Evolutionary conservation across 2,329 filamentous ascomycete species (phyloP).

Genomic region (Hortaea sp.): DNA sequence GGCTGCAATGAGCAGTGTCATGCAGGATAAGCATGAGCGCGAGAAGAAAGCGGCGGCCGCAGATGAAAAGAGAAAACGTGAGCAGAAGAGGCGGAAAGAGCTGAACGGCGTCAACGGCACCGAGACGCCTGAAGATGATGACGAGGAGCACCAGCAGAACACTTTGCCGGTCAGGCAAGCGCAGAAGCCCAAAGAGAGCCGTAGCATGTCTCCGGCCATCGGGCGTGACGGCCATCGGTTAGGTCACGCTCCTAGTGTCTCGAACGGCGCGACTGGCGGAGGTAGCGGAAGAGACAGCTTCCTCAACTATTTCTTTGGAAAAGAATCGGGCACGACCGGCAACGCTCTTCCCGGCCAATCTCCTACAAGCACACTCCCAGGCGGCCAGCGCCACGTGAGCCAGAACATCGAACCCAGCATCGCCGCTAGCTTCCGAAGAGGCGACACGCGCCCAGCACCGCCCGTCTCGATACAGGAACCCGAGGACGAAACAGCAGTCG

Average conservation of each 20-base stretch:
- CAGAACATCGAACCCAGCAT: constrained; percentile 73
- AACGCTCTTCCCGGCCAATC: constrained; percentile 25
- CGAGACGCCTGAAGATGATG: constrained; percentile 56
- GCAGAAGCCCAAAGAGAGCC: constrained; percentile 41
- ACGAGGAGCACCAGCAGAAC: constrained; percentile 43
- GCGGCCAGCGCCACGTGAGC: constrained; percentile 58
- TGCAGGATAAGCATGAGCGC: constrained; percentile 86
- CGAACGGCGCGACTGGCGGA: constrained; percentile 27
- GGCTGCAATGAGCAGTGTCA: constrained; percentile 94
- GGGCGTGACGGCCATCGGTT: constrained; percentile 37
- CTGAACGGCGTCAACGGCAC: constrained; percentile 65
- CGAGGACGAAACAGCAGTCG: constrained; percentile 41
- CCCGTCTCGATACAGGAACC: constrained; percentile 16
- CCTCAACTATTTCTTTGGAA: constrained; percentile 97
- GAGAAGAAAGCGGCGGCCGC: constrained; percentile 72
- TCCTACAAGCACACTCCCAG: constrained; percentile 28
- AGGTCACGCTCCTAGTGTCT: constrained; percentile 8
- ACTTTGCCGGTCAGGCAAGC: constrained; percentile 45
- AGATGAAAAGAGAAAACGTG: constrained; percentile 78
- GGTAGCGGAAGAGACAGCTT: constrained; percentile 68
- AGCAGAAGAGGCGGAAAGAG: constrained; percentile 74
- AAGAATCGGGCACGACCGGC: constrained; percentile 51
- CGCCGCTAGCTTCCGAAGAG: constrained; percentile 67
- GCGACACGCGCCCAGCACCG: constrained; percentile 41
- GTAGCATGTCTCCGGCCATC: constrained; percentile 76